Evolutionary conservation across 768 basidiomycete genomes (phyloP).

Genomic region (Chalciporus pseudorubinellus): DNA sequence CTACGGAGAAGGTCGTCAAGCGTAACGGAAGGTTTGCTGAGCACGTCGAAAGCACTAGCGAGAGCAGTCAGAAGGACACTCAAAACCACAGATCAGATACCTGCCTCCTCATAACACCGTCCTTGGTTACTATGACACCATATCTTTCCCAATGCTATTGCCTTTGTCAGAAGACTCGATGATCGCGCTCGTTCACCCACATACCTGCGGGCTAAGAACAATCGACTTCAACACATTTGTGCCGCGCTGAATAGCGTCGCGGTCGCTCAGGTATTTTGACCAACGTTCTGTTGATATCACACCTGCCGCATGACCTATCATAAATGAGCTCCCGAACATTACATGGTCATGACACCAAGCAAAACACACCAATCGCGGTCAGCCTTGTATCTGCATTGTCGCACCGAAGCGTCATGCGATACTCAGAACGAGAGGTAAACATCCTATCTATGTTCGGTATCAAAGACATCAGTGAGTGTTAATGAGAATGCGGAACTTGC

Average conservation of each 20-base stretch:
- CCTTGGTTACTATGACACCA: constrained; percentile 41
- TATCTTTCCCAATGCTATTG: constrained; percentile 40
- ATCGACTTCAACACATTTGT: constrained; percentile 34
- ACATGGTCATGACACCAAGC: background rate
- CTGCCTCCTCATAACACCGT: constrained; percentile 47
- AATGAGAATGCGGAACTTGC: background rate
- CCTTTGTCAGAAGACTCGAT: background rate
- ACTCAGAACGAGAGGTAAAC: constrained; percentile 91
- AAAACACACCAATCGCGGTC: constrained; percentile 64
- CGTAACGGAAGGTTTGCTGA: constrained; percentile 57
- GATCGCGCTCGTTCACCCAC: background rate
- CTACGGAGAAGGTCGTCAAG: constrained; percentile 44
- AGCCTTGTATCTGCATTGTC: constrained; percentile 88
- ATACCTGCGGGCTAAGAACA: constrained; percentile 43
- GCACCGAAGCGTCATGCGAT: constrained; percentile 81
- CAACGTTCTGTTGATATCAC: constrained; percentile 45
- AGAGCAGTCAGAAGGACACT: background rate
- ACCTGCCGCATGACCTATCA: constrained; percentile 40
- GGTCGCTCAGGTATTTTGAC: constrained; percentile 34
- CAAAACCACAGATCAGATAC: background rate
- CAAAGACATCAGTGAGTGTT: background rate
- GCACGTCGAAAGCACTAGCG: constrained; percentile 69
- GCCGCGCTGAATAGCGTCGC: constrained; percentile 34
- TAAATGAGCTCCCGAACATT: background rate
- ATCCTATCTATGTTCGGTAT: constrained; percentile 64